Conservation (phyloP, 2,329 filamentous ascomycete genomes). For the Mycocentrospora acerina region DNA sequence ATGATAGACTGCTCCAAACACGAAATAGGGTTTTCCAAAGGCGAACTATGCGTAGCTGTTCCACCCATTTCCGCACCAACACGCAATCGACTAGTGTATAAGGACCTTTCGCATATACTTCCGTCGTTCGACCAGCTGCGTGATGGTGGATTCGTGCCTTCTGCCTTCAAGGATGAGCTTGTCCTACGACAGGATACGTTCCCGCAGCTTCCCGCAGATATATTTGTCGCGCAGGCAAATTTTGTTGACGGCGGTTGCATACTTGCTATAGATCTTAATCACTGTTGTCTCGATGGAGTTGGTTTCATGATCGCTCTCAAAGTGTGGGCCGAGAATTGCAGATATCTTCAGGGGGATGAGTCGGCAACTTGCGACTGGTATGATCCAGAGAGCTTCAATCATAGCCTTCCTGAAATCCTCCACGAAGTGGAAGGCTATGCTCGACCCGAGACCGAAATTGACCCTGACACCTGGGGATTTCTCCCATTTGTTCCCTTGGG, state of each 20-base stretch:
- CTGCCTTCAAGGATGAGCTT: constrained; percentile 17
- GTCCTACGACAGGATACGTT: constrained; percentile 15
- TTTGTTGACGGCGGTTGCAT: constrained; percentile 30
- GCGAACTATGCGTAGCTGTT: constrained; percentile 23
- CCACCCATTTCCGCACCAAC: constrained; percentile 10
- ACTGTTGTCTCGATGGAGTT: constrained; percentile 23
- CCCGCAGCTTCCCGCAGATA: constrained; percentile 20
- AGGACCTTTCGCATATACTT: constrained; percentile 19
- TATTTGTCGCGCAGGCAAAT: constrained; percentile 30
- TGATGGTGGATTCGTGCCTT: constrained; percentile 17
- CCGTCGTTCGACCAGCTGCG: constrained; percentile 18
- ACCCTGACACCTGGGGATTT: constrained; percentile 18
- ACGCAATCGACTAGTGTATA: constrained; percentile 18
- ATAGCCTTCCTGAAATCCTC: constrained; percentile 23
- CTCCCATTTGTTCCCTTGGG: constrained; percentile 19
- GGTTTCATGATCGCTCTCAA: constrained; percentile 23
- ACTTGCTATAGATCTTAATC: constrained; percentile 20
- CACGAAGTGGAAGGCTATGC: constrained; percentile 18
- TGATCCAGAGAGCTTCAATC: constrained; percentile 24
- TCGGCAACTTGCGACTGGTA: constrained; percentile 23
- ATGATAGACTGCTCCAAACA: constrained; percentile 35
- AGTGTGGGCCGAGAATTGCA: constrained; percentile 28
- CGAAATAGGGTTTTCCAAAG: constrained; percentile 30
- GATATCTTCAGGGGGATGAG: constrained; percentile 20
- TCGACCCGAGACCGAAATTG: constrained; percentile 14